Percentiles rank a stretch among this genome's conserved stretches.
These are phyloP conservation scores for Cadophora sp. DNA, from an alignment of 2,329 filamentous ascomycete species.

Conservation along the genomic window DNA sequence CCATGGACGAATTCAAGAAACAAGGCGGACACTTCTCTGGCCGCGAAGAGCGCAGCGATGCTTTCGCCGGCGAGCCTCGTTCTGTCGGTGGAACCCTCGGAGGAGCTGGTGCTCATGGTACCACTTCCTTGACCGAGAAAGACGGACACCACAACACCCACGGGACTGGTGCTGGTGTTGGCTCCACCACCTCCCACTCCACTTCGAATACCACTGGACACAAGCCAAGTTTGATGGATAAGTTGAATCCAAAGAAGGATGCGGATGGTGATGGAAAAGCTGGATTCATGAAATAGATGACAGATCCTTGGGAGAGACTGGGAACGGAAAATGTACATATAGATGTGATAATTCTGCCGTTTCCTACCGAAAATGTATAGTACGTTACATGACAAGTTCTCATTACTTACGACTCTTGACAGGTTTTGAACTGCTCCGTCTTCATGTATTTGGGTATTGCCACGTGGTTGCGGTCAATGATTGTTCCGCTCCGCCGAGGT, in stretches of 20 bases:
- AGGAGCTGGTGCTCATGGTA: conserved; percentile 38
- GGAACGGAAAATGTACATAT: conserved; percentile 7
- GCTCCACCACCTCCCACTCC: conserved; percentile 24
- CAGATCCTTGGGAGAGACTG: not conserved
- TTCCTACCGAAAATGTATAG: not conserved
- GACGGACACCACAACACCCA: conserved; percentile 19
- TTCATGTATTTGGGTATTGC: too few species aligned
- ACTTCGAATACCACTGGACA: conserved; percentile 29
- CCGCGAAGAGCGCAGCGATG: conserved; percentile 61
- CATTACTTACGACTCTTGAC: too few species aligned
- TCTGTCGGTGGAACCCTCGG: conserved; percentile 47
- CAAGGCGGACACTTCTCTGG: conserved; percentile 61
- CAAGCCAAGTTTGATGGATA: conserved; percentile 58
- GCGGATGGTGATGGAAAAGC: conserved; percentile 61
- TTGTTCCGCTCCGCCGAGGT: not conserved
- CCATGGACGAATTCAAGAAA: conserved; percentile 65
- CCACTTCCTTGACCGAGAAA: conserved; percentile 40
- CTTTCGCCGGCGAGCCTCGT: conserved; percentile 67
- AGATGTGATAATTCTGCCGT: not conserved
- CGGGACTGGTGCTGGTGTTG: conserved; percentile 10
- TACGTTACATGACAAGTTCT: too few species aligned
- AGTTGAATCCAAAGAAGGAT: conserved; percentile 61
- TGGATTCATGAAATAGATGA: conserved; percentile 28
- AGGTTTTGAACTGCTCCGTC: too few species aligned
- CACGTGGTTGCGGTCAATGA: not conserved